These are phyloP conservation scores for Pichia heedii DNA, from an alignment of 805 yeast genomes.

Conservation along the genomic window DNA sequence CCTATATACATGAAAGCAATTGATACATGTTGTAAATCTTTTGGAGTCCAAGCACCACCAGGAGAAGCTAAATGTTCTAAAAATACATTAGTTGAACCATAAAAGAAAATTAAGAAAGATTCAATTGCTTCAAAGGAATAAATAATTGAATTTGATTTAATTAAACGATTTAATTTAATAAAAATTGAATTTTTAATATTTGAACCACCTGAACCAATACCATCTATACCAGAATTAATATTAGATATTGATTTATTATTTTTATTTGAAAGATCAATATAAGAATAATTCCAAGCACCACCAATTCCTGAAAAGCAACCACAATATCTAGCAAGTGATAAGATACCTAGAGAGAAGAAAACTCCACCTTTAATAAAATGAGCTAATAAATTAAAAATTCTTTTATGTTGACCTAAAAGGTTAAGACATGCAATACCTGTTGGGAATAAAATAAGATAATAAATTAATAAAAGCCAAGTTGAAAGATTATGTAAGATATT, in stretches of 20 bases:
- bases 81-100: constrained; percentile 85
- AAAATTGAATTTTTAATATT: background rate
- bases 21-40: constrained; percentile 82
- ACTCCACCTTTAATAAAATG: constrained; percentile 96
- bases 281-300: constrained; percentile 78
- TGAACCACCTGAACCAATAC: constrained; percentile 6
- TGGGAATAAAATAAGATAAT: constrained; percentile 45
- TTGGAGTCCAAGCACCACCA: constrained; percentile 82
- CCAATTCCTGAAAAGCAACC: constrained; percentile 73
- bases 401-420: constrained; percentile 55
- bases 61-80: constrained; percentile 76
- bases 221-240: background rate
- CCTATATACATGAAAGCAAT: constrained; percentile 91
- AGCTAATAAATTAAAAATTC: constrained; percentile 77
- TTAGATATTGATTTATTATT: background rate
- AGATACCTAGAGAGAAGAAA: constrained; percentile 63
- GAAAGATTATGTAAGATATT: constrained; percentile 38
- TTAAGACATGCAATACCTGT: constrained; percentile 58
- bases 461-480: constrained; percentile 59
- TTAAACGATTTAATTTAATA: background rate
- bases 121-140: constrained; percentile 79
- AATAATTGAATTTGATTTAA: constrained; percentile 19
- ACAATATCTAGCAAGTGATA: constrained; percentile 78
- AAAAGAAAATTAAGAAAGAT: constrained; percentile 68
- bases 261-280: constrained; percentile 19